A percentile compares a stretch with the other conserved stretches of the same genome.
Evolutionary conservation across 257 asterid species (phyloP).

Genomic region (Solanum chmielewskii): DNA sequence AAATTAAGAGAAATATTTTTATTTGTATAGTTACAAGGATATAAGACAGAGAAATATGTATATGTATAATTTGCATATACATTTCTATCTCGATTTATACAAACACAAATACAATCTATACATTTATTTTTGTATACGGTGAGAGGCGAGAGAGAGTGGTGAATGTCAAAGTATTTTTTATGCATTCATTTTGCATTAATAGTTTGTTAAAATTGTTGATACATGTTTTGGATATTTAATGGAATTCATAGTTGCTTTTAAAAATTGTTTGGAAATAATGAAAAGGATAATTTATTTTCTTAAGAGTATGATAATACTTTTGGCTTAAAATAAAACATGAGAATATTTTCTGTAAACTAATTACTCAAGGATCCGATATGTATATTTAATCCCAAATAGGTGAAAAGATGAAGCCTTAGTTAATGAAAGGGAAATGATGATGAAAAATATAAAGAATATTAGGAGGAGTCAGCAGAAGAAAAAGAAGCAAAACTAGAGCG

Average conservation of each 20-base stretch:
- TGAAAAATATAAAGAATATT: neutral
- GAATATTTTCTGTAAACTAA: neutral
- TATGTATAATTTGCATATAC: too few species aligned
- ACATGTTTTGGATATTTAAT: neutral
- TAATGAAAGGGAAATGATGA: neutral
- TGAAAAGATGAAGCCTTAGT: neutral
- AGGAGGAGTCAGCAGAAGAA: neutral
- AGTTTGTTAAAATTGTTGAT: neutral
- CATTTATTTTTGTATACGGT: too few species aligned
- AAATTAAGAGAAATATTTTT: too few species aligned
- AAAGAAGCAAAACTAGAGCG: neutral
- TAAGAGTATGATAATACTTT: neutral
- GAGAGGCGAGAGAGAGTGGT: too few species aligned
- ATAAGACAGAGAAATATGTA: too few species aligned
- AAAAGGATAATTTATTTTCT: neutral
- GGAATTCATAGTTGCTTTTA: neutral
- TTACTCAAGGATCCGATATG: neutral
- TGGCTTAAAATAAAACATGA: neutral
- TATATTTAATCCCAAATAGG: neutral
- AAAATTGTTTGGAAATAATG: neutral
- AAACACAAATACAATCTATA: too few species aligned
- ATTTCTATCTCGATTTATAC: too few species aligned
- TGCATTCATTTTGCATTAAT: neutral
- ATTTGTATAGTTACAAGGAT: too few species aligned
- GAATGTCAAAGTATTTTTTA: neutral